A percentile compares a stretch with the other conserved stretches of the same genome.
Evolutionary conservation across 2,329 filamentous ascomycete genomes (phyloP).

Genomic region (Xylaria polymorpha): DNA sequence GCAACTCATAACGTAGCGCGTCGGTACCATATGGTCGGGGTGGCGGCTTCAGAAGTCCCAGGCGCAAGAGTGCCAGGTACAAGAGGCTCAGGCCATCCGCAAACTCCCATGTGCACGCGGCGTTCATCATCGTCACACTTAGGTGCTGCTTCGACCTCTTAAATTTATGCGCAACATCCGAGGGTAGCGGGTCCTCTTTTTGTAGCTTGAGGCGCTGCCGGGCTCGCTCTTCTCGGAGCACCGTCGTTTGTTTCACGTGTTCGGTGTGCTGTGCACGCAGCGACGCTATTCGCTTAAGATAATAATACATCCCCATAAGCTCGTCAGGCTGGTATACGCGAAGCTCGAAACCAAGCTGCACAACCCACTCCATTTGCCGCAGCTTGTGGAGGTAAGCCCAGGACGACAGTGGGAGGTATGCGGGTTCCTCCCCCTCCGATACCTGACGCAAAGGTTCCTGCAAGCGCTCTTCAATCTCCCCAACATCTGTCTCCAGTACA

Average conservation of each 20-base stretch:
- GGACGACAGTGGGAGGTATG: slow-evolving; percentile 80
- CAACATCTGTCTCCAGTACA: slow-evolving; percentile 81
- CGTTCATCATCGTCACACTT: slow-evolving; percentile 71
- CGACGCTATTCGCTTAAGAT: slow-evolving; percentile 79
- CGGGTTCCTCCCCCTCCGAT: slow-evolving; percentile 63
- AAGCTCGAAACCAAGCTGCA: slow-evolving; percentile 94
- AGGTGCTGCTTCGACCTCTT: slow-evolving; percentile 65
- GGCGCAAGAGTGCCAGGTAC: slow-evolving; percentile 73
- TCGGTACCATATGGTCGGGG: slow-evolving; percentile 74
- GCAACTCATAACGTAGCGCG: slow-evolving; percentile 78
- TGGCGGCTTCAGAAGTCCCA: slow-evolving; percentile 63
- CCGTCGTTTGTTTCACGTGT: slow-evolving; percentile 74
- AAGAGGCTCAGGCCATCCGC: slow-evolving; percentile 68
- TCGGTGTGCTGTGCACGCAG: slow-evolving; percentile 76
- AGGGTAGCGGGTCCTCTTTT: slow-evolving; percentile 40
- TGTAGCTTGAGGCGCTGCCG: slow-evolving; percentile 18
- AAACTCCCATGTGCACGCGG: slow-evolving; percentile 70
- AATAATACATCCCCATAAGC: slow-evolving; percentile 89
- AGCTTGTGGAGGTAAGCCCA: slow-evolving; percentile 94
- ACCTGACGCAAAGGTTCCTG: slow-evolving; percentile 70
- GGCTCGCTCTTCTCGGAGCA: slow-evolving; percentile 26
- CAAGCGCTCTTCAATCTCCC: slow-evolving; percentile 78
- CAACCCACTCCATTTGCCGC: slow-evolving; percentile 84
- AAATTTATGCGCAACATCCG: slow-evolving; percentile 57
- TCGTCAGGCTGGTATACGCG: slow-evolving; percentile 90